Conservation (phyloP, 257 asterid species). For the Cruciata laevipes region DNA sequence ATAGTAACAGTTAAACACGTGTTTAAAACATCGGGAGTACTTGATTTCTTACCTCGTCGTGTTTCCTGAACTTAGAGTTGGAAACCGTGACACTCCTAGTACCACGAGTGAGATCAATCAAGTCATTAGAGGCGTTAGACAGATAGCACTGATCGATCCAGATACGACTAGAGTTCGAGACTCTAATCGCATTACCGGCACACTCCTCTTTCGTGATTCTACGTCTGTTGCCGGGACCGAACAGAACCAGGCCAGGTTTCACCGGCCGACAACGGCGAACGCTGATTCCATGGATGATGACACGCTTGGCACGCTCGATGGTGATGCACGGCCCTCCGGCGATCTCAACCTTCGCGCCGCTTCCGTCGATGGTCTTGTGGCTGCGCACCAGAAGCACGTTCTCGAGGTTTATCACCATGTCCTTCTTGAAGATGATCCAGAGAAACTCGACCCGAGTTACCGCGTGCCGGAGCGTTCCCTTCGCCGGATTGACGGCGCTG, state of each 20-base stretch:
- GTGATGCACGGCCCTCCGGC: slow-evolving; percentile 9
- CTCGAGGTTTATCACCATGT: slow-evolving; percentile 6
- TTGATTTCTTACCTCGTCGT: background rate
- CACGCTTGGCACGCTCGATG: background rate
- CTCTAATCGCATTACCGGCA: slow-evolving; percentile 8
- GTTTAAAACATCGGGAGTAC: too few species aligned
- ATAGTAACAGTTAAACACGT: too few species aligned
- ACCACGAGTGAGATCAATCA: slow-evolving; percentile 2
- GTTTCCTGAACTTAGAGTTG: slow-evolving; percentile 3
- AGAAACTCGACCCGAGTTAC: slow-evolving; percentile 4
- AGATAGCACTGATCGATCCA: slow-evolving; percentile 19
- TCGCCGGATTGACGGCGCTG: slow-evolving; percentile 3
- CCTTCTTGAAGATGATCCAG: slow-evolving; percentile 14
- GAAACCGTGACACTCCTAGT: slow-evolving; percentile 8
- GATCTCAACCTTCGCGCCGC: slow-evolving; percentile 14
- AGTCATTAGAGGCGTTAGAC: slow-evolving; percentile 2
- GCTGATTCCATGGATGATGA: slow-evolving; percentile 8
- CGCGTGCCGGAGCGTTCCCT: slow-evolving; percentile 17
- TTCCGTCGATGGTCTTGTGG: slow-evolving; percentile 16
- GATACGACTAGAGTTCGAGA: background rate
- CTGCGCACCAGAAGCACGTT: slow-evolving; percentile 11
- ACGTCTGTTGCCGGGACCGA: background rate
- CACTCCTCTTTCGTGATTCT: background rate
- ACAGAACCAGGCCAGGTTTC: background rate
- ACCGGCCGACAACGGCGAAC: background rate